phyloP scores from a whole-genome alignment of 169 alveolate species.

The Plasmodium cynomolgi region DNA sequence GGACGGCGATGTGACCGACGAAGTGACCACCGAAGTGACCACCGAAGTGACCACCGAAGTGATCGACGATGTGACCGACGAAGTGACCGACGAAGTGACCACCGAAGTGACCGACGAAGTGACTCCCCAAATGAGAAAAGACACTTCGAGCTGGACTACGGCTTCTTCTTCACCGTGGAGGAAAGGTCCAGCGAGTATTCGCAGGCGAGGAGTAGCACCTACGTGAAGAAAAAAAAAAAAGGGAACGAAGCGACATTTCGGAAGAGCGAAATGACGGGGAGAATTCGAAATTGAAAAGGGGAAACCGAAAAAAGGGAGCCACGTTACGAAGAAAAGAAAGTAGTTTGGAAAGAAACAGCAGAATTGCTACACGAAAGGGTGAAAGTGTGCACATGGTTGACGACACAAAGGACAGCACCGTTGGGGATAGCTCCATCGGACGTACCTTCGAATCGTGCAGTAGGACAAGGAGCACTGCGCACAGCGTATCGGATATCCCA shows the following conservation, averaged over 20 bases:
- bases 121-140: conserved; percentile 11
- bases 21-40: background rate
- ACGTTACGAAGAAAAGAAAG: background rate
- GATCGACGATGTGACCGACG: background rate
- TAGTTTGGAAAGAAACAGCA: background rate
- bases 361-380: background rate
- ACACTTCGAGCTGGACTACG: conserved; percentile 47
- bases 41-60: background rate
- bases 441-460: background rate
- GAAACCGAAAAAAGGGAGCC: background rate
- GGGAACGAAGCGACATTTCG: background rate
- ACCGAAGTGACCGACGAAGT: background rate
- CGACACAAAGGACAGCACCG: background rate
- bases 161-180: conserved; percentile 33
- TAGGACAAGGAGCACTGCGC: background rate
- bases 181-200: background rate
- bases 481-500: background rate
- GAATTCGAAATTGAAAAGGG: background rate
- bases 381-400: background rate
- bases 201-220: background rate
- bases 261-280: background rate
- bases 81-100: background rate
- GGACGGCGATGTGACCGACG: background rate
- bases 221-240: background rate
- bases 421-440: background rate